These are phyloP conservation scores for Cordia subcordata DNA, from an alignment of 257 asterid species.

Conservation along the genomic window DNA sequence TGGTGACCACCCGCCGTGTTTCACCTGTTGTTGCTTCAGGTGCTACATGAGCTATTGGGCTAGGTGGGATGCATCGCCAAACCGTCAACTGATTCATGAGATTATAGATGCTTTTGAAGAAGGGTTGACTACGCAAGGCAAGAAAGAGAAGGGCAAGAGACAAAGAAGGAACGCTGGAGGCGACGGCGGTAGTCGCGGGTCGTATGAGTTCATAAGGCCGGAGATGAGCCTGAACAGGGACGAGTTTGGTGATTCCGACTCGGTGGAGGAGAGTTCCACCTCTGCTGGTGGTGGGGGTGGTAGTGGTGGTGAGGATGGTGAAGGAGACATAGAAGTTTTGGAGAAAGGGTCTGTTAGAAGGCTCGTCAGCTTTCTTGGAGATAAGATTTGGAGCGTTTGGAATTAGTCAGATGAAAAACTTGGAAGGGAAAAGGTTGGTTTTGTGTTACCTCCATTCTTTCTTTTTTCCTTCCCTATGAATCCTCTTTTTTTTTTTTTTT, in stretches of 20 bases:
- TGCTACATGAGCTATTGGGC: conserved; percentile 42
- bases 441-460: background rate
- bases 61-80: conserved; percentile 45
- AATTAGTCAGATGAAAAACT: background rate
- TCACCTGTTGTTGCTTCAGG: conserved; percentile 32
- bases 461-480: too few relatives aligned
- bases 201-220: background rate
- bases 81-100: conserved; percentile 40
- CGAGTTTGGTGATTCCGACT: conserved; percentile 5
- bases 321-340: conserved; percentile 5
- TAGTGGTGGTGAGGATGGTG: background rate
- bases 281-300: conserved; percentile 1
- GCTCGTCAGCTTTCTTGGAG: conserved; percentile 33
- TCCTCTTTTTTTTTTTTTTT: too few relatives aligned
- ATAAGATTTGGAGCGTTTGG: conserved; percentile 33
- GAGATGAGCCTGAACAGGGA: conserved; percentile 3
- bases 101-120: conserved; percentile 39
- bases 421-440: background rate
- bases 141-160: conserved; percentile 28
- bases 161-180: conserved; percentile 8
- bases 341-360: conserved; percentile 26
- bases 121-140: conserved; percentile 12
- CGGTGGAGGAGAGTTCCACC: conserved; percentile 7
- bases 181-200: background rate
- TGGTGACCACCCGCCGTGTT: conserved; percentile 20